A percentile compares a stretch with the other conserved stretches of the same genome.
Conservation (phyloP, 148 eudicot genomes). For the Selenicereus undatus region DNA sequence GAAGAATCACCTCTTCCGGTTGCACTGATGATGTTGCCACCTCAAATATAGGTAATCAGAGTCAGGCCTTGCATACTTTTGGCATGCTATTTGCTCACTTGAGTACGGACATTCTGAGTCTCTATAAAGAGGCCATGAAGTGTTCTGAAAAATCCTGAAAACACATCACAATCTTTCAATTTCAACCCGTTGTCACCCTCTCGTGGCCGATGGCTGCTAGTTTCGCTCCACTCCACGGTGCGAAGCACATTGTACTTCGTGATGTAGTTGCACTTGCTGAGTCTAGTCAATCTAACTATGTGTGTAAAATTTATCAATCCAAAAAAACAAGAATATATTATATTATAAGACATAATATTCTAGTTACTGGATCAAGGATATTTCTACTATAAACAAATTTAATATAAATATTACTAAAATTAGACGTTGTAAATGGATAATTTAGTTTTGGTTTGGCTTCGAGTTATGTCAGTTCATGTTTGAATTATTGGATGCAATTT, state of each 20-base stretch:
- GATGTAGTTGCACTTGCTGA: constrained; percentile 57
- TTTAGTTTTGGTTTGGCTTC: no score
- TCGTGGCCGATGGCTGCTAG: constrained; percentile 2
- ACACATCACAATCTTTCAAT: constrained; percentile 60
- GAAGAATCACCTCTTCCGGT: constrained; percentile 60
- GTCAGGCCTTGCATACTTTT: constrained; percentile 82
- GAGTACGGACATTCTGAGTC: constrained; percentile 90
- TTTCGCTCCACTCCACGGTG: constrained; percentile 35
- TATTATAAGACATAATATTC: not conserved
- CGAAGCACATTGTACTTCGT: constrained; percentile 54
- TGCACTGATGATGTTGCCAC: constrained; percentile 91
- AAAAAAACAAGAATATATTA: constrained; percentile 14
- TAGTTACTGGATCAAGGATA: not conserved
- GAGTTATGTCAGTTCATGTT: no score
- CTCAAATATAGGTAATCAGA: constrained; percentile 69
- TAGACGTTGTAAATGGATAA: no score
- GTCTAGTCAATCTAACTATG: constrained; percentile 66
- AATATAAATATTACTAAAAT: no score
- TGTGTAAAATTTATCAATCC: not conserved
- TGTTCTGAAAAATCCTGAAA: constrained; percentile 73
- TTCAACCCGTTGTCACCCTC: constrained; percentile 20
- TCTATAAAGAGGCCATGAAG: constrained; percentile 69
- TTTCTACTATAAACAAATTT: no score
- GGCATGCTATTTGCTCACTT: constrained; percentile 94
- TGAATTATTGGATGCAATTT: no score